These are phyloP conservation scores for Russula sp. DNA, from an alignment of 768 basidiomycete genomes.

Conservation along the genomic window DNA sequence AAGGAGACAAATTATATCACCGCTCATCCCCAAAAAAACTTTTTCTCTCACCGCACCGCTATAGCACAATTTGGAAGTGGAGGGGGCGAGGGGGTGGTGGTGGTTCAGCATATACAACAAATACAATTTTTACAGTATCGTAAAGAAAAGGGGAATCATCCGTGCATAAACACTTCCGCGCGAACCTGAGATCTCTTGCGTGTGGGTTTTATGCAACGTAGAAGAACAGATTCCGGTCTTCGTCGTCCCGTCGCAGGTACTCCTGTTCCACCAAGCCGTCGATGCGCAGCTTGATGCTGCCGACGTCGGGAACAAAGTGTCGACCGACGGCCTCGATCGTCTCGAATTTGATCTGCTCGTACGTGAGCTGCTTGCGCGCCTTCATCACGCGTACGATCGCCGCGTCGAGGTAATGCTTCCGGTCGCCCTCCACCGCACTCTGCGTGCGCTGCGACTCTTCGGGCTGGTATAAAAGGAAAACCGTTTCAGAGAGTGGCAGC, in stretches of 20 bases:
- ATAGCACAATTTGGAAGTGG: too few species aligned
- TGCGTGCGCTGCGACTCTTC: slow-evolving; percentile 85
- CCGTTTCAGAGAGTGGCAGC: too few species aligned
- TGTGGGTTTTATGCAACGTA: slow-evolving; percentile 59
- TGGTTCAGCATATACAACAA: too few species aligned
- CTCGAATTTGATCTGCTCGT: slow-evolving; percentile 72
- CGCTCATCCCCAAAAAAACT: too few species aligned
- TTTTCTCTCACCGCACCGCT: too few species aligned
- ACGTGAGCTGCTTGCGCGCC: slow-evolving; percentile 72
- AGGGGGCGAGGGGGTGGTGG: too few species aligned
- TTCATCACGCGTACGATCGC: slow-evolving; percentile 98
- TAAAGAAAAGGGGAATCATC: too few species aligned
- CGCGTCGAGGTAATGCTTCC: slow-evolving; percentile 80
- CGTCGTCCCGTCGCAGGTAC: slow-evolving; percentile 72
- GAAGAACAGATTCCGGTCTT: slow-evolving; percentile 61
- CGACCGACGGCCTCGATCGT: slow-evolving; percentile 82
- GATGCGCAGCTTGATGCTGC: slow-evolving; percentile 79
- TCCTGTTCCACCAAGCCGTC: slow-evolving; percentile 78
- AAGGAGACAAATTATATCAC: too few species aligned
- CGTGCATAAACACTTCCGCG: too few species aligned
- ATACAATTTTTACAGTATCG: too few species aligned
- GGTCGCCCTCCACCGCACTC: slow-evolving; percentile 77
- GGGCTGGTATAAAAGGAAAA: slow-evolving; percentile 48
- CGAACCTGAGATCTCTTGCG: too few species aligned
- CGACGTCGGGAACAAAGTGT: slow-evolving; percentile 81